These are phyloP conservation scores for Saccharomycopsis sp. DNA, from an alignment of 805 yeast genomes.

Conservation along the genomic window DNA sequence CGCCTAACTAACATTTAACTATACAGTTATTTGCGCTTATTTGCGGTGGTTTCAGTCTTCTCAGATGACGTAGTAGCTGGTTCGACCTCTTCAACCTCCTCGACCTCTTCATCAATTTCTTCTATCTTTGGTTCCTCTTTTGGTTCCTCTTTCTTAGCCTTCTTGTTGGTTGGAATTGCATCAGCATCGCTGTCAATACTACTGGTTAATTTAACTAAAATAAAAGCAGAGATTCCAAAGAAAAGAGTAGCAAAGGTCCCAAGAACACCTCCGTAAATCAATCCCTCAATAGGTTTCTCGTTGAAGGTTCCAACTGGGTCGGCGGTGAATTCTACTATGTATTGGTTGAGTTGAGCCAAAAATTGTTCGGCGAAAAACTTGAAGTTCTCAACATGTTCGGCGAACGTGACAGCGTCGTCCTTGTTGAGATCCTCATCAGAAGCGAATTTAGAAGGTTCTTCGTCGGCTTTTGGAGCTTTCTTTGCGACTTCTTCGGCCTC, in stretches of 20 bases:
- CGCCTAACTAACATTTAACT: no score
- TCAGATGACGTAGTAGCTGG: constrained; percentile 9
- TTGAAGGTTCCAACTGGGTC: constrained; percentile 42
- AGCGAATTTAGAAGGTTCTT: constrained; percentile 34
- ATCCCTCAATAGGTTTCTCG: constrained; percentile 44
- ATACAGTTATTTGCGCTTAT: no score
- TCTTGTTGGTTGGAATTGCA: constrained; percentile 5
- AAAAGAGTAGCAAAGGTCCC: constrained; percentile 35
- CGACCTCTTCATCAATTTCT: neutral
- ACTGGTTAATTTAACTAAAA: constrained; percentile 22
- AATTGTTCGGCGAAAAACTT: constrained; percentile 11
- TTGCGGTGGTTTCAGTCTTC: constrained; percentile 16
- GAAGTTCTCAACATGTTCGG: neutral
- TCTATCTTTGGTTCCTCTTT: neutral
- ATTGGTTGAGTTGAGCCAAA: constrained; percentile 28
- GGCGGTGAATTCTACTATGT: constrained; percentile 33
- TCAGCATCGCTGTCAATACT: constrained; percentile 15
- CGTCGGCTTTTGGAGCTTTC: constrained; percentile 39
- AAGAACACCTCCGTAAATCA: constrained; percentile 39
- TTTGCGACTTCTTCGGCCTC: constrained; percentile 41
- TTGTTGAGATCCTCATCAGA: constrained; percentile 29
- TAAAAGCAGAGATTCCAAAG: constrained; percentile 38
- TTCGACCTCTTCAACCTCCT: neutral
- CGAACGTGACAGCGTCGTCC: constrained; percentile 23
- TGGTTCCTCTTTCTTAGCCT: constrained; percentile 1